phyloP scores from a whole-genome alignment of 2,329 filamentous ascomycete genomes.

The Colletotrichum tamarilloi region DNA sequence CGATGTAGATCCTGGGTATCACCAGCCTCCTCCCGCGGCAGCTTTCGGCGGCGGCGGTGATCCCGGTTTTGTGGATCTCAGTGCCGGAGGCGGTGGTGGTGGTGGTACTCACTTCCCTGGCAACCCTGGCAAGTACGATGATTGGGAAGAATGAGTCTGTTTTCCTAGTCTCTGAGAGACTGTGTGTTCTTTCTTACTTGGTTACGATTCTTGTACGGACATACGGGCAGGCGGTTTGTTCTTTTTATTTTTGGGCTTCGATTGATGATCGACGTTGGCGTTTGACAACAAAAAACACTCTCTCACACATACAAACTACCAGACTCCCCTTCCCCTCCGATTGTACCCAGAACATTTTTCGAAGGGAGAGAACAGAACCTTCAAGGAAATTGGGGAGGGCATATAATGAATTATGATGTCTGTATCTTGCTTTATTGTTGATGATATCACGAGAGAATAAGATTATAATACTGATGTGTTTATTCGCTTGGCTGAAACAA shows the following conservation, averaged over 20 bases:
- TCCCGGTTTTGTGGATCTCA: slow-evolving; percentile 33
- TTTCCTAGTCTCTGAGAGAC: not conserved
- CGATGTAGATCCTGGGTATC: not conserved
- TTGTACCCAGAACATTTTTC: slow-evolving; percentile 9
- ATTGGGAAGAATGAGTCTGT: slow-evolving; percentile 11
- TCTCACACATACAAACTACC: not conserved
- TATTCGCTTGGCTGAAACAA: not conserved
- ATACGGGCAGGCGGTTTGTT: not conserved
- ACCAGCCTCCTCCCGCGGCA: not conserved
- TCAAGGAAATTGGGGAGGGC: not conserved
- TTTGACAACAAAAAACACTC: not conserved
- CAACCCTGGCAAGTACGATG: slow-evolving; percentile 28
- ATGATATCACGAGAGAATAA: not conserved
- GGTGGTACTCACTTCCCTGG: not conserved
- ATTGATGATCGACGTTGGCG: not conserved
- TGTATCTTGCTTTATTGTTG: not conserved
- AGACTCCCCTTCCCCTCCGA: not conserved
- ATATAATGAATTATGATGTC: not conserved
- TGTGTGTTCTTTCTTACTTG: not conserved
- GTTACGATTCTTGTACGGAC: not conserved
- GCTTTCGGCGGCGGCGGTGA: slow-evolving; percentile 1
- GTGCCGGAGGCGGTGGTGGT: slow-evolving; percentile 23
- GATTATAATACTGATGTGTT: not conserved
- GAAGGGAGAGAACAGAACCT: slow-evolving; percentile 36
- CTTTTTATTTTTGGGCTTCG: not conserved